phyloP scores from a whole-genome alignment of 768 basidiomycete species.

The Pisolithus tinctorius region DNA sequence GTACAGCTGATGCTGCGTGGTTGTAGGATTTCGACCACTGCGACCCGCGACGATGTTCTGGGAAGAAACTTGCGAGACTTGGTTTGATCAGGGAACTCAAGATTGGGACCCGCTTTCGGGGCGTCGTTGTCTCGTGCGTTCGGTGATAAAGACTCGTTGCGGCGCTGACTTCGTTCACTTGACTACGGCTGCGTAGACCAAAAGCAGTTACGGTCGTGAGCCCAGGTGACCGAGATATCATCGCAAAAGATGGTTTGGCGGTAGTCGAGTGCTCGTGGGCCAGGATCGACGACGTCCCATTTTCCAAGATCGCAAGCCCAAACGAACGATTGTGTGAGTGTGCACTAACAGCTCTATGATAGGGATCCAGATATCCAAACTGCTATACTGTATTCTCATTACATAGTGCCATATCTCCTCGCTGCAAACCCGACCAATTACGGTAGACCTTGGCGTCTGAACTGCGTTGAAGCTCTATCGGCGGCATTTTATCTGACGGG shows the following conservation, averaged over 20 bases:
- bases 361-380: background rate
- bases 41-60: constrained; percentile 81
- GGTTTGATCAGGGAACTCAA: constrained; percentile 79
- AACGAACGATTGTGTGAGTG: constrained; percentile 82
- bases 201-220: constrained; percentile 74
- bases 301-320: constrained; percentile 87
- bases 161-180: background rate
- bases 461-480: constrained; percentile 91
- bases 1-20: background rate
- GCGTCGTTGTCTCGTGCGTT: constrained; percentile 89
- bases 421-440: constrained; percentile 98
- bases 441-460: constrained; percentile 93
- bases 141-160: background rate
- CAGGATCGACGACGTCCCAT: constrained; percentile 89
- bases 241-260: constrained; percentile 70
- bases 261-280: constrained; percentile 99
- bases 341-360: background rate
- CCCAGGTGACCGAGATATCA: constrained; percentile 77
- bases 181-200: constrained; percentile 44
- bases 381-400: background rate
- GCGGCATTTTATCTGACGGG: constrained; percentile 94
- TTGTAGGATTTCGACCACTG: constrained; percentile 93
- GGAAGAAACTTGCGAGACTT: constrained; percentile 84
- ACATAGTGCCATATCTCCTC: constrained; percentile 84
- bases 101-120: constrained; percentile 82